Evolutionary conservation across 1,139 yeast species (phyloP), one percentile per base, ranked within the genome.

Genomic region (Arxiozyma heterogenica): DNA sequence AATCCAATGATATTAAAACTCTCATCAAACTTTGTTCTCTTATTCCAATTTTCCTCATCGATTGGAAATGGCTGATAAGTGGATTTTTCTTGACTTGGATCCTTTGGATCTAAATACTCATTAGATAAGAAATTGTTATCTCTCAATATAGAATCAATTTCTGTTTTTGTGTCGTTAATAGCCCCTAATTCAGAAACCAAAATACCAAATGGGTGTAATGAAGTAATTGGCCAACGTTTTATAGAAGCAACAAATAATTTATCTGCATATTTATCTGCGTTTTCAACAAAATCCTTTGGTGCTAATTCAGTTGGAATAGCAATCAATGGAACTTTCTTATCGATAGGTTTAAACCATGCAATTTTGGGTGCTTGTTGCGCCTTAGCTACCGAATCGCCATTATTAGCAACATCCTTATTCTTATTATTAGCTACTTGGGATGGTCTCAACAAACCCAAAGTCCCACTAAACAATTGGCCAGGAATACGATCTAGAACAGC

Each of bases 291-390:
- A 69, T 93, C 98, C 57, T 80, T 81, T 42, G 98, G 98, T 0
- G 97, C 98, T 70, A 93, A 96, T 67, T 93, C 98, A 2, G 98
- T 93, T 47, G 98, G 98, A 61, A 93, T 93, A 17, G 98, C 98
- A 74, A 93, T 91, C 61, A 93, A 78, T 6, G 98, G 98, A 21
- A 93, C 98, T 60, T 95, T 88, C 71, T 93, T 93, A 69, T 93
- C 98, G 1, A 96, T 90, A 41, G 98, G 98, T 69, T 93, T 93
- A 71, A 93, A 93, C 98, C 98, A 93, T 44, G 93, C 98, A 74
- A 93, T 93, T 68, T 93, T 93, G 44, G 98, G 98, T 44, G 81
- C 81, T 59, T 77, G 76, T 11, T 64, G 67, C 12, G 69, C 69
- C 47, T 64, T 69, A 51, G 63, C 65, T 5, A 41, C 39, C 18